Conservation (phyloP, 306 rosid species). For the Vigna mungo region DNA sequence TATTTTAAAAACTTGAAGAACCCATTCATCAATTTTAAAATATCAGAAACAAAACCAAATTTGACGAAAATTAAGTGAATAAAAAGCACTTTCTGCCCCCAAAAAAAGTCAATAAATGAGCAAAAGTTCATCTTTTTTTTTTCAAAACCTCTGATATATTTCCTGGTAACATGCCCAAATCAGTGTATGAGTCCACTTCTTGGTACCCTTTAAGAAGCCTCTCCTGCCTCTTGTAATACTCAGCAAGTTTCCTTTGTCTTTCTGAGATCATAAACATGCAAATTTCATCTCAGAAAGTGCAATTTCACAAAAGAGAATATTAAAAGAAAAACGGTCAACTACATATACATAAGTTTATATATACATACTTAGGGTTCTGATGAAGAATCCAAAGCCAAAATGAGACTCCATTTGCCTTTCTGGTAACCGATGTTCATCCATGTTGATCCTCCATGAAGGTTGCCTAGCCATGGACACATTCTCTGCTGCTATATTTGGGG, state of each 20-base stretch:
- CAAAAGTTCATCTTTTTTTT: neutral
- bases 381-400: slow-evolving; percentile 61
- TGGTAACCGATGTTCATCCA: slow-evolving; percentile 68
- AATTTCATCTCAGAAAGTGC: slow-evolving; percentile 18
- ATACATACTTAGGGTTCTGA: slow-evolving; percentile 57
- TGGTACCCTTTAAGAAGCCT: slow-evolving; percentile 74
- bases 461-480: slow-evolving; percentile 54
- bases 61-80: no score
- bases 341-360: no score
- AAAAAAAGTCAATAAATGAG: no score
- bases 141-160: slow-evolving; percentile 61
- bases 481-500: slow-evolving; percentile 58
- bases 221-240: slow-evolving; percentile 81
- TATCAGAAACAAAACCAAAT: neutral
- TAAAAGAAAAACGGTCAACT: neutral
- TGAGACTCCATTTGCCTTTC: slow-evolving; percentile 57
- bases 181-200: slow-evolving; percentile 75
- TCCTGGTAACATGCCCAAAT: slow-evolving; percentile 64
- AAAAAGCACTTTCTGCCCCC: no score
- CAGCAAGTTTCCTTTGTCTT: slow-evolving; percentile 67
- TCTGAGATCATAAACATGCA: slow-evolving; percentile 46
- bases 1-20: no score
- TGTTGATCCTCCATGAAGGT: slow-evolving; percentile 85
- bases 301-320: neutral
- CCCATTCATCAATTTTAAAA: no score